These are phyloP conservation scores for Huntiella decipiens DNA, from an alignment of 2,329 filamentous ascomycete genomes.

Conservation along the genomic window DNA sequence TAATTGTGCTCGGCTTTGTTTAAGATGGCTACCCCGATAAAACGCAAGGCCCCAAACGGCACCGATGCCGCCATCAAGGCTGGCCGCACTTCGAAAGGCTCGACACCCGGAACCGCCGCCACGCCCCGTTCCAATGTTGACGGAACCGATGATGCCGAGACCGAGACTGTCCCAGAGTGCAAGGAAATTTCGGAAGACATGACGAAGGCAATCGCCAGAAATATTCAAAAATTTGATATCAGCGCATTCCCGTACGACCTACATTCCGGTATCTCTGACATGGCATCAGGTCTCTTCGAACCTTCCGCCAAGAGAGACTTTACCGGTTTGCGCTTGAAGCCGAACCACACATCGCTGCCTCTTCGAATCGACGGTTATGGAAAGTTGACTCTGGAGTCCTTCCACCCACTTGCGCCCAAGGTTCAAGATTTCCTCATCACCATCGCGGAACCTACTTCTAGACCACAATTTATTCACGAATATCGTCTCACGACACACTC, in stretches of 20 bases:
- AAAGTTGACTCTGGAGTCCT: constrained; percentile 83
- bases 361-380: constrained; percentile 84
- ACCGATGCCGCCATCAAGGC: constrained; percentile 32
- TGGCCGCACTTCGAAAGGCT: constrained; percentile 35
- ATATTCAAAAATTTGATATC: constrained; percentile 39
- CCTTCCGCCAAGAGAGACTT: constrained; percentile 41
- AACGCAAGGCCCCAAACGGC: constrained; percentile 44
- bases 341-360: constrained; percentile 74
- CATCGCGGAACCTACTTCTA: constrained; percentile 79
- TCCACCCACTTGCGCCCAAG: constrained; percentile 68
- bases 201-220: constrained; percentile 32
- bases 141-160: constrained; percentile 26
- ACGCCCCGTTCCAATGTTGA: constrained; percentile 37
- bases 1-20: background rate
- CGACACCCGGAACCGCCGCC: constrained; percentile 41
- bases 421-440: constrained; percentile 92
- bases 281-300: constrained; percentile 28
- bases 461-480: constrained; percentile 81
- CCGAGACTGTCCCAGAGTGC: constrained; percentile 14
- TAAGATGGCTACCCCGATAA: constrained; percentile 39
- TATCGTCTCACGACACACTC: constrained; percentile 84
- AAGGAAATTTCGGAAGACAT: constrained; percentile 26
- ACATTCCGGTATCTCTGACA: constrained; percentile 19
- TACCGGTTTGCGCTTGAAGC: constrained; percentile 63
- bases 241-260: constrained; percentile 27